phyloP scores from a whole-genome alignment of 768 basidiomycete species.

The Mycena chlorophos region DNA sequence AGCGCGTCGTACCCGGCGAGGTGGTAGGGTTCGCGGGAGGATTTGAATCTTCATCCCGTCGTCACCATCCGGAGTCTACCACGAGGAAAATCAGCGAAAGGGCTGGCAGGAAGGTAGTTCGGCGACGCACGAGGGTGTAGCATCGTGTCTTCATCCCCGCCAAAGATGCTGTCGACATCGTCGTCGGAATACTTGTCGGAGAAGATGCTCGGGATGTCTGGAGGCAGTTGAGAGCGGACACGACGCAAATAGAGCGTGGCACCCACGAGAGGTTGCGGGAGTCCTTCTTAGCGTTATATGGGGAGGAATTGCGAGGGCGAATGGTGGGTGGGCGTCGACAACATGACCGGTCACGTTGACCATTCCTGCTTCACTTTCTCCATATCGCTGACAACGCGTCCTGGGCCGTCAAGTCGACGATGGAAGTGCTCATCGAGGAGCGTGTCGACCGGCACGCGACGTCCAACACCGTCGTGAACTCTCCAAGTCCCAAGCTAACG shows the following conservation, averaged over 20 bases:
- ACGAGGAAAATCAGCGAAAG: constrained; percentile 18
- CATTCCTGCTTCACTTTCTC: constrained; percentile 4
- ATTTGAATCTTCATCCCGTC: constrained; percentile 69
- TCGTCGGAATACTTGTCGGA: constrained; percentile 23
- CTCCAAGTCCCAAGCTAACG: constrained; percentile 71
- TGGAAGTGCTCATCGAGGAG: constrained; percentile 67
- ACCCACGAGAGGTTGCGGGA: too few relatives aligned
- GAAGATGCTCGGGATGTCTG: too few relatives aligned
- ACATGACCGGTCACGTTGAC: too few relatives aligned
- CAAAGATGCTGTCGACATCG: constrained; percentile 21
- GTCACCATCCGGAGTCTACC: constrained; percentile 33
- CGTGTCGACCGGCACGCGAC: constrained; percentile 68
- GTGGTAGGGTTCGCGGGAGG: constrained; percentile 73
- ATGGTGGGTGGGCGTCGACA: too few relatives aligned
- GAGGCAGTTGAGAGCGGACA: too few relatives aligned
- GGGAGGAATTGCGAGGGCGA: too few relatives aligned
- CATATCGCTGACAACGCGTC: constrained; percentile 8
- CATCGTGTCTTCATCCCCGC: constrained; percentile 18
- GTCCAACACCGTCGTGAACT: constrained; percentile 66
- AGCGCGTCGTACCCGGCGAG: constrained; percentile 79
- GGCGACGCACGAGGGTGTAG: constrained; percentile 15
- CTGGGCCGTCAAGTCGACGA: constrained; percentile 35
- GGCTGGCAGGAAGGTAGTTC: constrained; percentile 30
- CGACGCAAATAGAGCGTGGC: too few relatives aligned
- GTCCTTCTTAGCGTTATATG: too few relatives aligned